A percentile compares a stretch with the other conserved stretches of the same genome.
Conservation (phyloP, 306 rosid genomes). For the Notholithocarpus densiflorus region DNA sequence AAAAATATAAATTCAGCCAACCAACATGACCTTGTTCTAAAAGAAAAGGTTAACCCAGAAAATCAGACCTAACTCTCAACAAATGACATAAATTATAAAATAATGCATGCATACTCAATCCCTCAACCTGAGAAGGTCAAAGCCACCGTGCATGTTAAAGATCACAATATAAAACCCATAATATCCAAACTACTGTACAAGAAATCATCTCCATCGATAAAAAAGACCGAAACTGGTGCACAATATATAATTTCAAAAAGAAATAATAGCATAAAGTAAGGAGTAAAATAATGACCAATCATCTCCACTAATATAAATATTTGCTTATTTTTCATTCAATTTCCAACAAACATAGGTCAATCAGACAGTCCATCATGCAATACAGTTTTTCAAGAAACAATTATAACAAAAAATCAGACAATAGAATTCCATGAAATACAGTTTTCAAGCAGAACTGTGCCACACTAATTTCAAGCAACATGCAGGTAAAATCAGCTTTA, state of each 20-base stretch:
- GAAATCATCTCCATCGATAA: not conserved
- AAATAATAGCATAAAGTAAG: not conserved
- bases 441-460: not conserved
- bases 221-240: not conserved
- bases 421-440: not conserved
- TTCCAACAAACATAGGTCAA: not conserved
- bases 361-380: not conserved
- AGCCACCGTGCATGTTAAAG: constrained; percentile 1
- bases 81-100: constrained; percentile 5
- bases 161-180: not conserved
- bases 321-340: not conserved
- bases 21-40: constrained; percentile 15
- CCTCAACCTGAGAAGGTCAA: constrained; percentile 4
- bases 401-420: not conserved
- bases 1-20: not conserved
- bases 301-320: not conserved
- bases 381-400: not conserved
- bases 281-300: not conserved
- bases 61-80: constrained; percentile 22
- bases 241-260: not conserved
- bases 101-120: not conserved
- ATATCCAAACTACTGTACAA: not conserved
- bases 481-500: not conserved
- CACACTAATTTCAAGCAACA: not conserved
- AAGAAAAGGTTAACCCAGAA: constrained; percentile 7